Evolutionary conservation across 2,329 filamentous ascomycete species (phyloP), one percentile per base, ranked within the genome.

Genomic region (Cladosporium sp.): DNA sequence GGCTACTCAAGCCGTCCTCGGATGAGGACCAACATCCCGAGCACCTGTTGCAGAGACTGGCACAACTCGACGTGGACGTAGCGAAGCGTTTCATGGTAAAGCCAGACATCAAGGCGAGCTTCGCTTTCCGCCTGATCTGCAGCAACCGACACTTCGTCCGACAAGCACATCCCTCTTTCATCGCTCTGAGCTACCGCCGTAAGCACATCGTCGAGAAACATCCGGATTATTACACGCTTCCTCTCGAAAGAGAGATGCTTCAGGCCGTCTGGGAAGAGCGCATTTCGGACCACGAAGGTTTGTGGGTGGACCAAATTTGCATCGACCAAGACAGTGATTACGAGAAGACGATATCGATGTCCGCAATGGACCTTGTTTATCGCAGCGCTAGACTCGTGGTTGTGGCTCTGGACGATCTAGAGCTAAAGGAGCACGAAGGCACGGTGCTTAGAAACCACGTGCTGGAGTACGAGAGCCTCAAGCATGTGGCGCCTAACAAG

Each of bases 221-320:
- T 54, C 59, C 46, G 61, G 62, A 66, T 16, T 61, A 70, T 50
- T 72, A 69, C 49, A 72, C 70, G 1, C 58, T 74, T 6, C 71
- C 71, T 0, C 66, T 70, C 10, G 68, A 66, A 33, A 58, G 58
- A 14, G 66, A 66, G 4, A 66, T 74, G 55, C 73, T 73, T 43
- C 65, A 71, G 54, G 72, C 70, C 1, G 67, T 74, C 0, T 62
- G 72, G 46, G 62, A 66, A 45, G 71, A 74, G 57, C 64, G 68
- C 16, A 52, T 56, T 32, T 59, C 57, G 9, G 59, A 63, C 14
- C 59, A 61, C 6, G 72, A 74, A 58, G 72, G 72, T 6, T 53
- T 75, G 4, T 75, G 71, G 72, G 71, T 72, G 38, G 72, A 75
- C 54, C 72, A 74, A 48, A 70, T 74, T 7, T 74, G 70, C 58